Conservation (phyloP, 805 yeast genomes). For the Saturnispora besseyi region DNA sequence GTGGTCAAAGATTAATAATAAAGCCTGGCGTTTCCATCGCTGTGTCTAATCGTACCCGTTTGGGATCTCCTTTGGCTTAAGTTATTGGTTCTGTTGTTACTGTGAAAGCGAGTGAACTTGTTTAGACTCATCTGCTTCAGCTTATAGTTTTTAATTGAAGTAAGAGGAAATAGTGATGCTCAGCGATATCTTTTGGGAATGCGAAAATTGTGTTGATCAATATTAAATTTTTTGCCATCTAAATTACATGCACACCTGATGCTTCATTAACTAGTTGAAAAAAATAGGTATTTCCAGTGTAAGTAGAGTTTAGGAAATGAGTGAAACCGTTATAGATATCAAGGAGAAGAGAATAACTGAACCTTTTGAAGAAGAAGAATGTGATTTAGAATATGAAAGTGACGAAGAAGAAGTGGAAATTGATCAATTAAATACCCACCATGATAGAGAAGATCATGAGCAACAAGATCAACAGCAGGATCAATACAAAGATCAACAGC, state of each 20-base stretch:
- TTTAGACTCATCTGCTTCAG: neutral
- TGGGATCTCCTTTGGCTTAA: too few species aligned
- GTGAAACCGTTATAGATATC: neutral
- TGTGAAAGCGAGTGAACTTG: neutral
- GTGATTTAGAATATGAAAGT: constrained; percentile 27
- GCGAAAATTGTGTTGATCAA: neutral
- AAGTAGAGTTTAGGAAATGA: neutral
- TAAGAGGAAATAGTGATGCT: neutral
- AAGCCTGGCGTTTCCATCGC: too few species aligned
- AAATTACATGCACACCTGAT: neutral
- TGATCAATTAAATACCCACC: neutral
- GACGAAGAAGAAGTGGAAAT: constrained; percentile 17
- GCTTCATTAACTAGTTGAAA: neutral
- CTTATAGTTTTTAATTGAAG: too few species aligned
- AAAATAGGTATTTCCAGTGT: neutral
- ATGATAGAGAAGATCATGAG: neutral
- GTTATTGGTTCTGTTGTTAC: neutral
- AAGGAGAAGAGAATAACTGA: neutral
- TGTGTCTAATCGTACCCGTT: neutral
- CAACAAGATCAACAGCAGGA: constrained; percentile 1
- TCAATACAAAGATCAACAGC: constrained; percentile 1
- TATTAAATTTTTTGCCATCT: neutral
- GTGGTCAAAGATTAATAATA: too few species aligned
- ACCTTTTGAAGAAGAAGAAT: constrained; percentile 11
- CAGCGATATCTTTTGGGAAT: neutral